Conservation (phyloP, 2,329 filamentous ascomycete genomes). For the Colletotrichum liaoningense region DNA sequence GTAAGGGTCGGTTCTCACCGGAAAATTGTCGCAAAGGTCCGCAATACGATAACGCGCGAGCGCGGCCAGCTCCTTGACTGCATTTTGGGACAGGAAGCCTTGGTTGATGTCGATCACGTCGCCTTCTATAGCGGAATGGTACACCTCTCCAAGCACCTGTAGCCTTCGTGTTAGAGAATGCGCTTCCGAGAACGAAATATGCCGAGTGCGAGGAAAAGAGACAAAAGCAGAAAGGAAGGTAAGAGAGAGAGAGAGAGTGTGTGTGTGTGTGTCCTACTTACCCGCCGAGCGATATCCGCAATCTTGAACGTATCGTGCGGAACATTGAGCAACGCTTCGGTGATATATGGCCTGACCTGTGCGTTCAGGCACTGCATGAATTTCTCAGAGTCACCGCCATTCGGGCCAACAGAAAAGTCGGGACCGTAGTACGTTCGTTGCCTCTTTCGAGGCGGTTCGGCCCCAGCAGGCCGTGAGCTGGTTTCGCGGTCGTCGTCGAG, state of each 20-base stretch:
- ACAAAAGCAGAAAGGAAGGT: not conserved
- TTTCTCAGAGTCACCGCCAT: constrained; percentile 8
- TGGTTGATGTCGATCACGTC: not conserved
- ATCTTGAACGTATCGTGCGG: constrained; percentile 39
- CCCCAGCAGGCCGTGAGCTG: constrained; percentile 4
- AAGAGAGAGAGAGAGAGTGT: not conserved
- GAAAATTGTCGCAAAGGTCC: not conserved
- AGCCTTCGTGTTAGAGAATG: not conserved
- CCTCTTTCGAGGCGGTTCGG: constrained; percentile 45
- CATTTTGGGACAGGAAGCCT: not conserved
- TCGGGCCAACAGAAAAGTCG: constrained; percentile 2
- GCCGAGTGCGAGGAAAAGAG: too few species aligned
- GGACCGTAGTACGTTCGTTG: constrained; percentile 41
- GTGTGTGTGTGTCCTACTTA: constrained; percentile 35
- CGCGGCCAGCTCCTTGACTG: not conserved
- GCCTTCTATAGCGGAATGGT: too few species aligned
- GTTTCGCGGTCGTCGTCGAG: constrained; percentile 24
- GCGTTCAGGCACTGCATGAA: constrained; percentile 42
- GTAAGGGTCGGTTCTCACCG: not conserved
- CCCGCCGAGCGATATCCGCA: constrained; percentile 45
- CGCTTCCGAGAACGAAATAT: not conserved
- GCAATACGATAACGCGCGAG: not conserved
- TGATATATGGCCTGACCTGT: constrained; percentile 48
- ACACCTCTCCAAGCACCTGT: constrained; percentile 9
- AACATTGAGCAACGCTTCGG: constrained; percentile 40